These are phyloP conservation scores for Sideroxylon spinosum DNA, from an alignment of 179 eudicot species.

Conservation along the genomic window DNA sequence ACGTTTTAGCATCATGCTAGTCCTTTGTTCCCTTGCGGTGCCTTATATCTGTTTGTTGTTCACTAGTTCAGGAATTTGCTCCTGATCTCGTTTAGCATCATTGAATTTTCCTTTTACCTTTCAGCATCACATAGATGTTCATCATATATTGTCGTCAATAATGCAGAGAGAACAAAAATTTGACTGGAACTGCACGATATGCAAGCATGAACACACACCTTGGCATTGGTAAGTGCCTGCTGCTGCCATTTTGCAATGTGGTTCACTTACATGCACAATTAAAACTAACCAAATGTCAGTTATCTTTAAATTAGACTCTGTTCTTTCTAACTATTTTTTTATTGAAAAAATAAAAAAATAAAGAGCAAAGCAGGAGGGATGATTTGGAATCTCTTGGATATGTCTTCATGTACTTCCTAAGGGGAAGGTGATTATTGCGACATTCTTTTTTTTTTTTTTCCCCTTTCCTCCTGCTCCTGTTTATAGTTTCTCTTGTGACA, in stretches of 20 bases:
- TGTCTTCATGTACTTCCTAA: slow-evolving; percentile 88
- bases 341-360: neutral
- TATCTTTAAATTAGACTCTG: neutral
- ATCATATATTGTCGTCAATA: slow-evolving; percentile 1
- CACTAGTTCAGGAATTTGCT: neutral
- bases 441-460: neutral
- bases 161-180: slow-evolving; percentile 89
- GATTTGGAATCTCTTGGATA: slow-evolving; percentile 97
- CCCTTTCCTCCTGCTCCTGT: neutral
- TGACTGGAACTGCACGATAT: slow-evolving; percentile 97
- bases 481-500: neutral
- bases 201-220: slow-evolving; percentile 97
- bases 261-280: neutral
- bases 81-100: neutral
- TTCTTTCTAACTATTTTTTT: slow-evolving; percentile 24
- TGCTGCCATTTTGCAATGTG: neutral
- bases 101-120: neutral
- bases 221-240: slow-evolving; percentile 67
- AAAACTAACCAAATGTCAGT: neutral
- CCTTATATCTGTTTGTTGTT: neutral
- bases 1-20: neutral
- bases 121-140: neutral
- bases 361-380: slow-evolving; percentile 96
- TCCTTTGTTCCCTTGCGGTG: neutral
- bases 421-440: slow-evolving; percentile 65